A percentile compares a stretch with the other conserved stretches of the same genome.
Evolutionary conservation across 2,329 filamentous ascomycete genomes (phyloP).

Genomic region (Aspergillus sp.): DNA sequence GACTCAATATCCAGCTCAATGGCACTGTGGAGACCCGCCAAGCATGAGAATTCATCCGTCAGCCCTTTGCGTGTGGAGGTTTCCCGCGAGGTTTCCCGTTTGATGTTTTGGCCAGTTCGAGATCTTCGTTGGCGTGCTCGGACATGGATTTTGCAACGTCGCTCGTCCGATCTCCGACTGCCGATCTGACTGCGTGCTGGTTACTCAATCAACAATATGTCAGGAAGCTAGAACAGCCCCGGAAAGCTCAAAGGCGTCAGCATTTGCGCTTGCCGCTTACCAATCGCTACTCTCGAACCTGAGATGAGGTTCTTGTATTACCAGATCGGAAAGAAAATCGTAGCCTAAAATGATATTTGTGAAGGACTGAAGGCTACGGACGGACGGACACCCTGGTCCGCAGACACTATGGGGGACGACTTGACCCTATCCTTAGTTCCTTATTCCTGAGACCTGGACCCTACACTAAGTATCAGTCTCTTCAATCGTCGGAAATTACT

Average conservation of each 20-base stretch:
- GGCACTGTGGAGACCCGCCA: background rate
- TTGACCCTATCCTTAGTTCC: no score
- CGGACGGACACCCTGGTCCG: no score
- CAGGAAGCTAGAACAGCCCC: no score
- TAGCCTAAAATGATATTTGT: no score
- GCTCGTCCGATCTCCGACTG: background rate
- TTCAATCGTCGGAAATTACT: background rate
- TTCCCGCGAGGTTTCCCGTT: background rate
- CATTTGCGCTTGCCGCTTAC: background rate
- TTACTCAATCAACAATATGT: no score
- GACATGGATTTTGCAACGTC: background rate
- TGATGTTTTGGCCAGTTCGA: background rate
- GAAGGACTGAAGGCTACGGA: no score
- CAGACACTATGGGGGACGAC: no score
- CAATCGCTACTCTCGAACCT: background rate
- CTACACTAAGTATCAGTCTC: no score
- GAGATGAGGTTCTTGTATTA: background rate
- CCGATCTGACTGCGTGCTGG: no score
- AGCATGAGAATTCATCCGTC: background rate
- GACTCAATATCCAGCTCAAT: background rate
- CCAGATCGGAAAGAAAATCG: no score
- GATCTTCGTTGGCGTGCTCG: no score
- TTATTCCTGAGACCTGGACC: no score
- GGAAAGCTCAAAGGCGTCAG: background rate
- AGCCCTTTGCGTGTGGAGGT: background rate